A percentile compares a stretch with the other conserved stretches of the same genome.
Conservation (phyloP, 148 eudicot species). For the Selenicereus undatus region DNA sequence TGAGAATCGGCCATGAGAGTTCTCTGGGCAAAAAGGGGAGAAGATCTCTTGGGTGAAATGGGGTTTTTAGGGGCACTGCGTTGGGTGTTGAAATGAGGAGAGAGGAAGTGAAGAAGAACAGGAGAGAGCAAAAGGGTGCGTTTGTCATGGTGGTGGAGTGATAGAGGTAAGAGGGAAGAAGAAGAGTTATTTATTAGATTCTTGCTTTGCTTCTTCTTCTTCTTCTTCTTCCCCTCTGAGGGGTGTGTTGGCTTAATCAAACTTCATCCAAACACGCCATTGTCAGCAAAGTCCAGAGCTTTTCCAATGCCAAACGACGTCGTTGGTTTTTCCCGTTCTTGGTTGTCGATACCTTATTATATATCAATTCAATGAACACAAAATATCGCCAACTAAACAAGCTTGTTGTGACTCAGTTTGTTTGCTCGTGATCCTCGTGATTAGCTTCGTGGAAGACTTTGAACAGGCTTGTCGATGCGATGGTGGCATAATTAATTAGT, state of each 20-base stretch:
- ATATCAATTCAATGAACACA: neutral
- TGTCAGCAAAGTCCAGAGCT: neutral
- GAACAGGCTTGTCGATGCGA: too few species aligned
- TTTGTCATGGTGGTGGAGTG: neutral
- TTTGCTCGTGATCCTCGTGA: too few species aligned
- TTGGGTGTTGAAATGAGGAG: neutral
- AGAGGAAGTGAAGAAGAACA: neutral
- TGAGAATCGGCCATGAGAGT: conserved; percentile 63
- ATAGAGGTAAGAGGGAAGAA: neutral
- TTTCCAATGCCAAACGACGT: neutral
- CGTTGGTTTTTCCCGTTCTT: neutral
- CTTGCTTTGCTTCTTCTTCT: neutral
- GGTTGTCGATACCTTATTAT: neutral
- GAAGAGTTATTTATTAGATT: neutral
- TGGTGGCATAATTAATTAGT: too few species aligned
- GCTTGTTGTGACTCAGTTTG: too few species aligned
- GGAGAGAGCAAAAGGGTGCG: neutral
- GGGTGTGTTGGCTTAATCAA: neutral
- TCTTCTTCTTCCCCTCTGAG: neutral
- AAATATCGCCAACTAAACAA: too few species aligned
- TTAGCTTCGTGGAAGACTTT: too few species aligned
- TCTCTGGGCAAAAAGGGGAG: conserved; percentile 59
- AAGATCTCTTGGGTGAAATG: conserved; percentile 43
- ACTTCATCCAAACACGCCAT: neutral
- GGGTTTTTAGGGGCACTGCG: conserved; percentile 10